Evolutionary conservation across 129 eudicot species (phyloP).

Genomic region (Helianthus annuus): DNA sequence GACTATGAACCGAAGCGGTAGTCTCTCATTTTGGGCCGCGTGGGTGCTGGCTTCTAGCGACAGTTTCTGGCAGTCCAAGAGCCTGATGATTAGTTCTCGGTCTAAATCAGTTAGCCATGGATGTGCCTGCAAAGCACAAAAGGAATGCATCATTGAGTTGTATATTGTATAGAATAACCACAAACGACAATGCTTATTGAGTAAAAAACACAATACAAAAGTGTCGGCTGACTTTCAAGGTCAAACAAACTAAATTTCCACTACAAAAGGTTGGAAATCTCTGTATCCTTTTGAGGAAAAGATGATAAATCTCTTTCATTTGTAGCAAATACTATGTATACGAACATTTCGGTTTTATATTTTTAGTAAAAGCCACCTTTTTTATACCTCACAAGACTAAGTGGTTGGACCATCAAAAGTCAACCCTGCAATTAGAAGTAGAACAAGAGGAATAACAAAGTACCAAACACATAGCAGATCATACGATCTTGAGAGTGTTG

Average conservation of each 20-base stretch:
- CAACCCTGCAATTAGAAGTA: neutral
- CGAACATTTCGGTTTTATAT: neutral
- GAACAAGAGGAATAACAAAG: neutral
- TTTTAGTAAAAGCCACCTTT: neutral
- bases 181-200: neutral
- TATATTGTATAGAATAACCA: neutral
- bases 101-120: slow-evolving; percentile 71
- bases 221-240: neutral
- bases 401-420: slow-evolving; percentile 18
- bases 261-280: neutral
- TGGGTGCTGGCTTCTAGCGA: slow-evolving; percentile 79
- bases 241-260: slow-evolving; percentile 20
- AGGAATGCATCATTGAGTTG: neutral
- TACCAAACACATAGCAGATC: neutral
- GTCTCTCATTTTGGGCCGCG: slow-evolving; percentile 79
- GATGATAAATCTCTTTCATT: neutral
- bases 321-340: neutral
- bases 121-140: slow-evolving; percentile 54
- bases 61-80: slow-evolving; percentile 77
- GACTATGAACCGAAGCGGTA: slow-evolving; percentile 66
- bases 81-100: slow-evolving; percentile 65
- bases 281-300: neutral
- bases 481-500: neutral
- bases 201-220: neutral
- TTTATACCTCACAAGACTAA: neutral